Base-by-base conservation (phyloP, 495 filamentous ascomycete genomes). In the Articulospora tetracladia region DNA sequence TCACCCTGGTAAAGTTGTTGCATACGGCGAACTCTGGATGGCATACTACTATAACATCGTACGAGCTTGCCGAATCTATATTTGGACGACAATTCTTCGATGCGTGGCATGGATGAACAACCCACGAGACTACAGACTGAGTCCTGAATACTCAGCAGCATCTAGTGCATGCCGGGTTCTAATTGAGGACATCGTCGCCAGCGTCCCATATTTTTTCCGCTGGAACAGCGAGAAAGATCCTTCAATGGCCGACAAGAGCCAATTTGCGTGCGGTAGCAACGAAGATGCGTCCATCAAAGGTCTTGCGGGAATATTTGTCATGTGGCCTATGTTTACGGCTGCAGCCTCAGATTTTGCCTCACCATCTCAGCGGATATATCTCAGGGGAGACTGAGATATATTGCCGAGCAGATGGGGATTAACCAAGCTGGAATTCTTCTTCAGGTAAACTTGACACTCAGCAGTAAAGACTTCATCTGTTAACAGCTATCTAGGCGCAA, bases 181-280 rank as follows among this genome's bases (percentile, higher is more conserved):
- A 27, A 77, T 83, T 56, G 67, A 73, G 8, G 80, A 81, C 49
- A 70, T 82, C 10, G 62, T 82, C 56, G 78, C 80, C 6, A 72
- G 69, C 22, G 73, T 83, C 50, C 80, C 80, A 34, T 83, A 75
- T 58, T 72, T 79, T 54, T 72, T 83, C 7, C 77, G 79, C 23
- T 80, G 78, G 76, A 64, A 64, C 19, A 73, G 76, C 72, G 73
- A 73, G 32, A 62, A 60, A 11, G 64, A 64, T 47, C 57, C 61
- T 26, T 12, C 51, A 19, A 56, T 69, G 24, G 49, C 26, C 12
- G 51, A 58, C 19, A 36, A 22, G 20, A 34, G 61, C 3, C 60
- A 30, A 3, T 79, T 77, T 66, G 69, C 63, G 17, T 77, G 75
- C 57, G 77, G 77, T 15, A 66, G 70, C 0, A 75, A 73, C 22